Evolutionary conservation across 2,329 filamentous ascomycete species (phyloP).

Genomic region (Phialocephala subalpina): DNA sequence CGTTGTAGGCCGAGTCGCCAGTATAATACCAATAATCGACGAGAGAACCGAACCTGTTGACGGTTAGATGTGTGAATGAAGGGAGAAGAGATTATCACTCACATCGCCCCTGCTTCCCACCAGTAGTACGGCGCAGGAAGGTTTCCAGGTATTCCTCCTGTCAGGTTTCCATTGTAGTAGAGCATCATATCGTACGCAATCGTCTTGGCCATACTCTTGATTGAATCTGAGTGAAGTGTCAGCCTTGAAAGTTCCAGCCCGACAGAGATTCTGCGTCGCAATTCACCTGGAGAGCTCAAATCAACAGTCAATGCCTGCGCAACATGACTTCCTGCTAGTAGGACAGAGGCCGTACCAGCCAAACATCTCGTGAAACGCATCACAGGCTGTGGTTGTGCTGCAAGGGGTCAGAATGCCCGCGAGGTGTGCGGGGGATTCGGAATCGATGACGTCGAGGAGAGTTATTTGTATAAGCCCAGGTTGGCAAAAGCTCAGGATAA

Average conservation of each 20-base stretch:
- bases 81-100: too few relatives aligned
- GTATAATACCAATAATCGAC: constrained; percentile 90
- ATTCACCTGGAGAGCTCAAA: constrained; percentile 37
- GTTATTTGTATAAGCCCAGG: background rate
- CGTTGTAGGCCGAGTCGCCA: constrained; percentile 75
- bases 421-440: background rate
- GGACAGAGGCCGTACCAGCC: background rate
- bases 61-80: too few relatives aligned
- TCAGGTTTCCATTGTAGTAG: constrained; percentile 60
- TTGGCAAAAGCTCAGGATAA: constrained; percentile 2
- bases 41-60: too few relatives aligned
- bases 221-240: constrained; percentile 35
- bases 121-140: constrained; percentile 63
- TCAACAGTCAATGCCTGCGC: constrained; percentile 28
- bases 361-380: background rate
- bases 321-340: constrained; percentile 7
- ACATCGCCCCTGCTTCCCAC: constrained; percentile 75
- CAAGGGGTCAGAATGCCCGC: constrained; percentile 4
- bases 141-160: constrained; percentile 58
- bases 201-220: constrained; percentile 41
- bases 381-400: background rate
- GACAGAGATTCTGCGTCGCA: background rate
- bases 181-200: constrained; percentile 57
- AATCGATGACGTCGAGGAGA: constrained; percentile 12
- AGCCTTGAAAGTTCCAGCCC: background rate